Conservation (phyloP, 371 early-diverging fungal species). For the Thermomucor indicae-seudaticae region DNA sequence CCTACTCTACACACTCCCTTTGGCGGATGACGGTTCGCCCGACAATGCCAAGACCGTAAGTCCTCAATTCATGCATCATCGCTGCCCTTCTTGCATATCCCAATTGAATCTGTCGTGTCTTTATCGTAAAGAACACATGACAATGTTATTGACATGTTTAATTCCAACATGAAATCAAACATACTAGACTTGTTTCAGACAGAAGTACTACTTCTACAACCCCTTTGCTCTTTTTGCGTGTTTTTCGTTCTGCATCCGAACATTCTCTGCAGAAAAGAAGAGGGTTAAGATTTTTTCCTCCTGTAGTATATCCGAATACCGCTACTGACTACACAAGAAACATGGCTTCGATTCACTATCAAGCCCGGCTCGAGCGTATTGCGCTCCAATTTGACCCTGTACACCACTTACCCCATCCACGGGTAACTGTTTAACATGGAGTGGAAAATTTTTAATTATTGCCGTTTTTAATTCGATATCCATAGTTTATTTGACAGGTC, state of each 20-base stretch:
- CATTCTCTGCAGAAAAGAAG: constrained; percentile 15
- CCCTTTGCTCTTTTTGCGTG: constrained; percentile 1
- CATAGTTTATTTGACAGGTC: constrained; percentile 29
- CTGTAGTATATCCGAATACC: constrained; percentile 79
- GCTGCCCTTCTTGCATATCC: neutral
- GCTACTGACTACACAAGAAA: constrained; percentile 54
- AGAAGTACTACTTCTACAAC: neutral
- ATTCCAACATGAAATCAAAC: no score
- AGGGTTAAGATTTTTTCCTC: neutral
- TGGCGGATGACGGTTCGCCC: constrained; percentile 58
- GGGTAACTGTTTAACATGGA: constrained; percentile 54
- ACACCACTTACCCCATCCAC: constrained; percentile 80
- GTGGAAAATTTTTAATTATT: no score
- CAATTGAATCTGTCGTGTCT: neutral
- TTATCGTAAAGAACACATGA: neutral
- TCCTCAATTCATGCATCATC: constrained; percentile 6
- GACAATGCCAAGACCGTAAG: constrained; percentile 51
- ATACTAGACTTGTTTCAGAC: neutral
- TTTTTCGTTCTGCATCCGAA: constrained; percentile 13
- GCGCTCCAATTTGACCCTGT: constrained; percentile 49
- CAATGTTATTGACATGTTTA: neutral
- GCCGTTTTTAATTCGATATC: constrained; percentile 4
- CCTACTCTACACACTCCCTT: constrained; percentile 42
- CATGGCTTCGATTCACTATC: constrained; percentile 76
- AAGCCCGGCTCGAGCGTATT: constrained; percentile 75